These are phyloP conservation scores for Ophiostoma himal-ulmi DNA, from an alignment of 2,329 filamentous ascomycete genomes.

Conservation along the genomic window DNA sequence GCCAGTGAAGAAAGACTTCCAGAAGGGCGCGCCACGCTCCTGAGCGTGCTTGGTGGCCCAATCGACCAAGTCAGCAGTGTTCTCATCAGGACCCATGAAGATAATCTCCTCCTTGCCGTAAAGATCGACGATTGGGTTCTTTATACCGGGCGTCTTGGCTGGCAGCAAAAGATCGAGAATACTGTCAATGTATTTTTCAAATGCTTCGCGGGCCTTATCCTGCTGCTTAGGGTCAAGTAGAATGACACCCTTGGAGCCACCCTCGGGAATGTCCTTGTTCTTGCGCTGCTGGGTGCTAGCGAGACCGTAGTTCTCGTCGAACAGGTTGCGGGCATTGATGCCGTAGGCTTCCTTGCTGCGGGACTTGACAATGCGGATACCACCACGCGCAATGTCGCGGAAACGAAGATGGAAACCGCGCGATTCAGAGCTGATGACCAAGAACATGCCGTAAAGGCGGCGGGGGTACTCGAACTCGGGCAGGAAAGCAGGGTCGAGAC, in stretches of 20 bases:
- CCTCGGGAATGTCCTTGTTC: conserved; percentile 99
- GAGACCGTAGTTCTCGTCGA: conserved; percentile 97
- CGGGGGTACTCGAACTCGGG: conserved; percentile 89
- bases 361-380: conserved; percentile 98
- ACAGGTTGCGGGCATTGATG: conserved; percentile 93
- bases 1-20: conserved; percentile 99
- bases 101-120: conserved; percentile 94
- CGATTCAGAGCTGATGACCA: conserved; percentile 94
- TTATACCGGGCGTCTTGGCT: conserved; percentile 89
- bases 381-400: conserved; percentile 91
- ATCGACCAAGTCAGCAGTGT: conserved; percentile 92
- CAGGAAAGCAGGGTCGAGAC: conserved; percentile 81
- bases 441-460: conserved; percentile 94
- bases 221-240: conserved; percentile 90
- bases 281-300: conserved; percentile 98
- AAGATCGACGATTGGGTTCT: conserved; percentile 94
- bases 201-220: conserved; percentile 84
- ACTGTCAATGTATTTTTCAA: conserved; percentile 99
- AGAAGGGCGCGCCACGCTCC: conserved; percentile 84
- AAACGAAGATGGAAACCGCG: conserved; percentile 96
- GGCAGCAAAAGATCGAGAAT: conserved; percentile 91
- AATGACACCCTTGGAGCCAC: conserved; percentile 95
- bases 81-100: conserved; percentile 98
- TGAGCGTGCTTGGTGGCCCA: conserved; percentile 98
- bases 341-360: conserved; percentile 91